A percentile compares a stretch with the other conserved stretches of the same genome.
Evolutionary conservation across 768 basidiomycete genomes (phyloP).

Genomic region (Auriscalpium microsporum): DNA sequence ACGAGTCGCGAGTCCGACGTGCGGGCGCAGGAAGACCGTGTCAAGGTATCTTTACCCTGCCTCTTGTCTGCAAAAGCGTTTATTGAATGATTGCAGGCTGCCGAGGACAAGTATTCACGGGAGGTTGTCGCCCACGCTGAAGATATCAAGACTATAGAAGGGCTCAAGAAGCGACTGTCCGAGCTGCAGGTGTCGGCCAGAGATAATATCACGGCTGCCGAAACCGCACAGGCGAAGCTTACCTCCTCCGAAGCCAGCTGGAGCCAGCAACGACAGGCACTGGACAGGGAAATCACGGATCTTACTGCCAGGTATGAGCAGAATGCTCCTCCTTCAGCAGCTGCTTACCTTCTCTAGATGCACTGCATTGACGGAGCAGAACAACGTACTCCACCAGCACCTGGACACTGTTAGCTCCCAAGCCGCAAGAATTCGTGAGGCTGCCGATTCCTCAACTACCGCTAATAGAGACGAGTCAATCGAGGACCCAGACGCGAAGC

Average conservation of each 20-base stretch:
- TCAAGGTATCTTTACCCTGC: conserved; percentile 37
- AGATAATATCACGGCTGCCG: conserved; percentile 51
- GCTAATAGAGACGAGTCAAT: conserved; percentile 34
- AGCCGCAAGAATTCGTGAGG: conserved; percentile 70
- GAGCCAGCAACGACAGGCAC: conserved; percentile 65
- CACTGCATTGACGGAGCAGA: conserved; percentile 70
- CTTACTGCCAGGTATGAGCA: conserved; percentile 54
- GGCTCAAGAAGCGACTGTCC: conserved; percentile 54
- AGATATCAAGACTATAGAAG: conserved; percentile 63
- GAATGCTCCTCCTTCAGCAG: background rate
- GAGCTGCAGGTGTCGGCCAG: conserved; percentile 43
- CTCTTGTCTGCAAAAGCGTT: background rate
- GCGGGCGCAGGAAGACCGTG: conserved; percentile 59
- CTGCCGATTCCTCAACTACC: conserved; percentile 44
- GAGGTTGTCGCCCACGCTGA: conserved; percentile 85
- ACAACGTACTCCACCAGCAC: conserved; percentile 70
- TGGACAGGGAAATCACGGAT: conserved; percentile 73
- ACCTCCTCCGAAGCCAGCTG: conserved; percentile 67
- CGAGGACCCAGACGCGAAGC: conserved; percentile 52
- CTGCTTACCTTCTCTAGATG: conserved; percentile 34
- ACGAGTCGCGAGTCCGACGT: conserved; percentile 55
- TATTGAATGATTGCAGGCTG: conserved; percentile 35
- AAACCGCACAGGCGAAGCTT: conserved; percentile 71
- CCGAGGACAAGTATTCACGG: conserved; percentile 72
- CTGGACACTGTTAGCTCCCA: conserved; percentile 78